Percentiles rank a stretch among this genome's conserved stretches.
Evolutionary conservation across 1,139 yeast genomes (phyloP).

Genomic region (Ogataea hybrid): DNA sequence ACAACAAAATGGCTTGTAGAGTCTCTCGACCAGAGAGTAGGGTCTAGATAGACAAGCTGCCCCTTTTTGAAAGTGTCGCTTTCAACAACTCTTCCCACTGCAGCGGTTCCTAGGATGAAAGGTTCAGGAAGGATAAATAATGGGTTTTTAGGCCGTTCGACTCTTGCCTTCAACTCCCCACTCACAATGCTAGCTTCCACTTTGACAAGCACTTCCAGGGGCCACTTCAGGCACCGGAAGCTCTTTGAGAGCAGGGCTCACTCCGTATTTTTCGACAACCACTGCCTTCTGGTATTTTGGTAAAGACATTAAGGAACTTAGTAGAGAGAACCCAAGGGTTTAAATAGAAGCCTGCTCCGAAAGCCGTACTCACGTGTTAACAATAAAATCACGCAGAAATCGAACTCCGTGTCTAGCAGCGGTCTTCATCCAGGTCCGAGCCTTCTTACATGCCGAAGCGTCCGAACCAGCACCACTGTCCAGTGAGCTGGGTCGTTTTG

Average conservation of each 20-base stretch:
- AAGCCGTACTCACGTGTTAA: too few species aligned
- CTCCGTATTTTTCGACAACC: neutral
- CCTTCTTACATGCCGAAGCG: too few species aligned
- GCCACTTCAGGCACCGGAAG: neutral
- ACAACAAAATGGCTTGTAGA: neutral
- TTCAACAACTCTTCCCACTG: slow-evolving; percentile 2
- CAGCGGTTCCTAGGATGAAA: slow-evolving; percentile 3
- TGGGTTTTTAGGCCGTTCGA: slow-evolving; percentile 3
- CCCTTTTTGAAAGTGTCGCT: slow-evolving; percentile 2
- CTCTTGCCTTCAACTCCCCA: neutral
- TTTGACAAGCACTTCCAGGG: slow-evolving; percentile 7
- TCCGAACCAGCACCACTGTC: too few species aligned
- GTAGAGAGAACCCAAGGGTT: too few species aligned
- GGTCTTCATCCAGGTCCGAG: too few species aligned
- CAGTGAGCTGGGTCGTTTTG: too few species aligned
- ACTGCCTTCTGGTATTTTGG: neutral
- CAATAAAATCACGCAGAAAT: too few species aligned
- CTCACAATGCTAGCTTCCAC: neutral
- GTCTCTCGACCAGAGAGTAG: neutral
- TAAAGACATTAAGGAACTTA: neutral
- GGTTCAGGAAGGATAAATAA: slow-evolving; percentile 4
- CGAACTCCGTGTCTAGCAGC: too few species aligned
- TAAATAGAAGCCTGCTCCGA: too few species aligned
- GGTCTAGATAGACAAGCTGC: slow-evolving; percentile 7
- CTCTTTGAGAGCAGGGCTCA: neutral